Evolutionary conservation across 1,284 basidiomycete genomes (phyloP).

Genomic region (Trametes versicolor): DNA sequence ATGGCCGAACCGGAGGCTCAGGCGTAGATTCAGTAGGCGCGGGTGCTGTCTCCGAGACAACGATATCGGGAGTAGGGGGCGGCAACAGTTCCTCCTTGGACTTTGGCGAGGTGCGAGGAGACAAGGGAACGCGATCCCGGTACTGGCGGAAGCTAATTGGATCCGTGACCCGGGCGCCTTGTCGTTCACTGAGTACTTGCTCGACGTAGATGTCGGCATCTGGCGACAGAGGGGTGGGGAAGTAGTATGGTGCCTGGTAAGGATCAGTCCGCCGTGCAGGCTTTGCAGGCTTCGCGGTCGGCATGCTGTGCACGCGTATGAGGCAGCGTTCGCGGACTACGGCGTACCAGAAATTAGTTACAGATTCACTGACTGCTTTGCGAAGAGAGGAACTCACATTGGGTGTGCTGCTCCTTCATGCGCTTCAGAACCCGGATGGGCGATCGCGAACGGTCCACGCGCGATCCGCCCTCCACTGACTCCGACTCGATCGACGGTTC

Average conservation of each 20-base stretch:
- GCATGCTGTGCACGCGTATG: conserved; percentile 27
- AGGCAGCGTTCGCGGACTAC: conserved; percentile 31
- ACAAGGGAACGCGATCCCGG: conserved; percentile 11
- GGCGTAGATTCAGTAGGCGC: neutral
- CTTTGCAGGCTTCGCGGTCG: conserved; percentile 21
- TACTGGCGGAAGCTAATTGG: conserved; percentile 12
- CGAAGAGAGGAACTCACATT: conserved; percentile 15
- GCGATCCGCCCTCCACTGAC: conserved; percentile 4
- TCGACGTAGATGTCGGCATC: conserved; percentile 47
- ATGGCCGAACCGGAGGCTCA: neutral
- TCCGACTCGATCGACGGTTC: conserved; percentile 19
- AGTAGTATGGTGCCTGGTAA: conserved; percentile 70
- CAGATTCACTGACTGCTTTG: no score
- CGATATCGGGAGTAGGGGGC: conserved; percentile 6
- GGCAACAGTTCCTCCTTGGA: neutral
- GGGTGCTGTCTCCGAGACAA: neutral
- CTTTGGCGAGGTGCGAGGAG: conserved; percentile 14
- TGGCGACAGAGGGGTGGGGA: conserved; percentile 56
- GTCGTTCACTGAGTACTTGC: conserved; percentile 41
- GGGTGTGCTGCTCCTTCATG: conserved; percentile 20
- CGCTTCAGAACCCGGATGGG: conserved; percentile 22
- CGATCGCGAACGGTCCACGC: conserved; percentile 9
- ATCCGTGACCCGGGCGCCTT: conserved; percentile 8
- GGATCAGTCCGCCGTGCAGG: conserved; percentile 59
- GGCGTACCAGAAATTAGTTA: neutral